These are phyloP conservation scores for Microsporum canis DNA, from an alignment of 2,329 filamentous ascomycete genomes.

Conservation along the genomic window DNA sequence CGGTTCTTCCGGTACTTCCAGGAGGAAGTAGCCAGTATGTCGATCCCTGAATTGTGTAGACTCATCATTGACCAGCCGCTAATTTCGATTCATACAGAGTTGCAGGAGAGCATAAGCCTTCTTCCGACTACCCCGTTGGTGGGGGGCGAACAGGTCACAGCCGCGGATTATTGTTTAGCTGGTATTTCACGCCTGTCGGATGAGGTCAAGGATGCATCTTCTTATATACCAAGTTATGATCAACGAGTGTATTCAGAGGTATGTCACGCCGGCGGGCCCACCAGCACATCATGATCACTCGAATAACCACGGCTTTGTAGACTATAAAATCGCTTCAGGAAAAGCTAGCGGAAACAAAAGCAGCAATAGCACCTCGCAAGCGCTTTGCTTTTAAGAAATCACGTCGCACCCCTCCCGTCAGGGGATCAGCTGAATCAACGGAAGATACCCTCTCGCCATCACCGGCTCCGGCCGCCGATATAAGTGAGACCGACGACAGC, in stretches of 20 bases:
- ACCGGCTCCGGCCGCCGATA: background rate
- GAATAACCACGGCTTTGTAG: slow-evolving; percentile 29
- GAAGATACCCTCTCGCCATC: background rate
- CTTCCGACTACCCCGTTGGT: slow-evolving; percentile 52
- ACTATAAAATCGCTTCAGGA: slow-evolving; percentile 71
- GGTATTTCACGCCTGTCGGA: slow-evolving; percentile 70
- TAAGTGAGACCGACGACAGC: too few relatives aligned
- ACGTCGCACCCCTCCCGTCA: slow-evolving; percentile 43
- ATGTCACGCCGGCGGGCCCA: slow-evolving; percentile 11
- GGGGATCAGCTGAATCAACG: slow-evolving; percentile 36
- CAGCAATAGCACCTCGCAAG: slow-evolving; percentile 58
- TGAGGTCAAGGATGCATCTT: slow-evolving; percentile 72
- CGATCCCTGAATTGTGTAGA: background rate
- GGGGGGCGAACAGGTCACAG: slow-evolving; percentile 66
- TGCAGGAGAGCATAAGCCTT: slow-evolving; percentile 63
- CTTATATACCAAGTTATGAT: slow-evolving; percentile 78
- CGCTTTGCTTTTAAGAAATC: slow-evolving; percentile 70
- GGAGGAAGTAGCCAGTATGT: slow-evolving; percentile 57
- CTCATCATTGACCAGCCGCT: background rate
- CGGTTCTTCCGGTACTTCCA: slow-evolving; percentile 79
- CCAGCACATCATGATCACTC: background rate
- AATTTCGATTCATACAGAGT: slow-evolving; percentile 39
- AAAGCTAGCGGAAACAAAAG: slow-evolving; percentile 59
- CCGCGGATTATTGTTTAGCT: slow-evolving; percentile 67
- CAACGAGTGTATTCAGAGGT: slow-evolving; percentile 76